Base-by-base conservation (phyloP, 2,329 filamentous ascomycete genomes). In the Neonectria neomacrospora region DNA sequence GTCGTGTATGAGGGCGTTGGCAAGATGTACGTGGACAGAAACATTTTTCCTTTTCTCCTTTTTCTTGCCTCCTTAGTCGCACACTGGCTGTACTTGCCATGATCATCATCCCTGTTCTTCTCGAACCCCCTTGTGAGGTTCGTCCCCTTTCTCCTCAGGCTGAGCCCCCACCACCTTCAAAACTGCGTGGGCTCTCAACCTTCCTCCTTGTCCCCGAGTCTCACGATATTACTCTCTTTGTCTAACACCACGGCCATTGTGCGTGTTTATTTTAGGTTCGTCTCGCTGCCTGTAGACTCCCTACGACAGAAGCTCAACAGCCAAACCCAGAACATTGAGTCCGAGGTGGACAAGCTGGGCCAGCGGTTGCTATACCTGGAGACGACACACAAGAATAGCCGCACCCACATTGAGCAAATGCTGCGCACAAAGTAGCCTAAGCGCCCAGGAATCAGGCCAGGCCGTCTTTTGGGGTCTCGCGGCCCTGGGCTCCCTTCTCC, bases 301-400 rank as follows among this genome's bases (percentile, higher is more conserved):
- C 87, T 98, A 69, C 90, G 93, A 75, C 86, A 89, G 72, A 91
- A 96, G 70, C 85, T 98, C 61, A 85, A 89, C 39, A 82, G 84
- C 47, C 94, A 97, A 80, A 90, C 89, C 61, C 87, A 90, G 73
- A 88, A 90, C 55, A 81, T 95, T 66, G 91, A 94, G 72, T 84
- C 86, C 28, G 95, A 97, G 71, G 88, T 97, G 65, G 85, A 91
- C 42, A 91, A 90, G 67, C 81, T 98, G 67, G 90, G 92, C 70
- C 97, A 98, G 86, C 94, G 93, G 78, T 83, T 97, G 73, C 88
- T 95, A 72, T 98, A 97, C 76, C 85, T 98, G 47, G 95, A 98
- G 82, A 97, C 93, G 61, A 98, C 96, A 53, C 91, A 93, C 77
- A 94, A 96, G 82, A 99, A 98, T 75, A 97, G 94, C 79, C 90